Evolutionary conservation across 1,284 basidiomycete genomes (phyloP).

Genomic region (Xerocomus cyaneibrunnescens): DNA sequence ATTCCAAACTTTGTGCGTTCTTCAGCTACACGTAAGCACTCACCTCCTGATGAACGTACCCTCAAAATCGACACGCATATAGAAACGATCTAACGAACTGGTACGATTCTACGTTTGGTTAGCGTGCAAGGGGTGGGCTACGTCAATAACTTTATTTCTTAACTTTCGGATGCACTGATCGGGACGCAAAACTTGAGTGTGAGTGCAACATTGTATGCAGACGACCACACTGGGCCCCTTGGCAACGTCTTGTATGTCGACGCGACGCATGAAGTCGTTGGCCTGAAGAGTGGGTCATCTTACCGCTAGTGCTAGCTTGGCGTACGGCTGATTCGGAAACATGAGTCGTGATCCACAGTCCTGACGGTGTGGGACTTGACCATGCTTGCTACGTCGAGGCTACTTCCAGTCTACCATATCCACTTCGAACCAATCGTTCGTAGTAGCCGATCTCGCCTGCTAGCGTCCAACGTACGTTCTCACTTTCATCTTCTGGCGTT

Average conservation of each 20-base stretch:
- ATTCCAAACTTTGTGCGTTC: conserved; percentile 85
- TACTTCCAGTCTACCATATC: conserved; percentile 55
- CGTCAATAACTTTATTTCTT: conserved; percentile 77
- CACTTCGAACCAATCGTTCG: conserved; percentile 44
- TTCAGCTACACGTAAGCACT: conserved; percentile 75
- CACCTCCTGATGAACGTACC: too few relatives aligned
- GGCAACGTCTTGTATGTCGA: conserved; percentile 82
- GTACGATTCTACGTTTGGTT: conserved; percentile 80
- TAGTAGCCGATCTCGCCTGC: conserved; percentile 33
- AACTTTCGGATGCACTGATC: conserved; percentile 76
- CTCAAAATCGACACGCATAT: neutral
- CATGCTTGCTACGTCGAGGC: conserved; percentile 48
- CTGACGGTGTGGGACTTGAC: conserved; percentile 59
- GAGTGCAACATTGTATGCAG: conserved; percentile 75
- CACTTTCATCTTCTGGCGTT: too few relatives aligned
- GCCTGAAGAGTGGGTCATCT: conserved; percentile 67
- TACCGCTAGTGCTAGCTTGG: neutral
- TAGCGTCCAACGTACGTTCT: conserved; percentile 30
- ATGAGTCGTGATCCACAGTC: conserved; percentile 38
- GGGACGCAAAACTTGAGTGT: conserved; percentile 71
- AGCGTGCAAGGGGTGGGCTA: conserved; percentile 86
- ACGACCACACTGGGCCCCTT: conserved; percentile 75
- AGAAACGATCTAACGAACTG: conserved; percentile 38
- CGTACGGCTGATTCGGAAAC: neutral
- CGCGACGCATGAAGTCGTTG: conserved; percentile 83